phyloP scores from a whole-genome alignment of 2,329 filamentous ascomycete genomes.

The Pseudogymnoascus sp. region DNA sequence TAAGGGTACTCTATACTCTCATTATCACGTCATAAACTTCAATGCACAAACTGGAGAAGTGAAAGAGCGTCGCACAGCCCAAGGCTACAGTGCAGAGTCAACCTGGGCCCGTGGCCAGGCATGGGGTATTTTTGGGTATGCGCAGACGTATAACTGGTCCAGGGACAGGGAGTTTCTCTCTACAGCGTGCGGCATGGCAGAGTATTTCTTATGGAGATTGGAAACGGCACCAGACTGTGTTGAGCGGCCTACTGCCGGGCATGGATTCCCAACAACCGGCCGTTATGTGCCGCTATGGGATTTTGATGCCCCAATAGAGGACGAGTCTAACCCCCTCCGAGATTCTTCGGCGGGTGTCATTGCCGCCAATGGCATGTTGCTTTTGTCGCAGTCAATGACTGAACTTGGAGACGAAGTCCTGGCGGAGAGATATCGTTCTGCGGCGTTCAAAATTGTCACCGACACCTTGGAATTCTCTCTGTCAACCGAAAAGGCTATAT shows the following conservation, averaged over 20 bases:
- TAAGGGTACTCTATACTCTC: conserved; percentile 28
- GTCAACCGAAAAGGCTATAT: conserved; percentile 14
- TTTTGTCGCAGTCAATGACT: conserved; percentile 31
- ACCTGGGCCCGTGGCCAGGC: conserved; percentile 34
- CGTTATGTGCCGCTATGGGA: conserved; percentile 35
- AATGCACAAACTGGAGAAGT: conserved; percentile 35
- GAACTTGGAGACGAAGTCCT: conserved; percentile 6
- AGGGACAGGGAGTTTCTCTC: conserved; percentile 35
- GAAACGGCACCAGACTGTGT: conserved; percentile 26
- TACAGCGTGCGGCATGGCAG: conserved; percentile 37
- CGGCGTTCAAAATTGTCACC: conserved; percentile 18
- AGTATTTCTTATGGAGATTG: conserved; percentile 40
- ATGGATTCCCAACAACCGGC: conserved; percentile 7
- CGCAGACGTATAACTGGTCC: conserved; percentile 43
- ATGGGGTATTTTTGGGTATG: conserved; percentile 18
- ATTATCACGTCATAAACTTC: conserved; percentile 41
- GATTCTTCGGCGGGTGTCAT: conserved; percentile 35
- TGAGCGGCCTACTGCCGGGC: conserved; percentile 13
- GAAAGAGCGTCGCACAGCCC: conserved; percentile 38
- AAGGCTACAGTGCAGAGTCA: conserved; percentile 38
- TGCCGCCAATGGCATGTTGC: conserved; percentile 35
- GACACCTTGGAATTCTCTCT: conserved; percentile 18
- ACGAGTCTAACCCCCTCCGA: conserved; percentile 17
- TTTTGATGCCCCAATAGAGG: conserved; percentile 40
- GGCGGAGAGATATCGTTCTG: conserved; percentile 16